Conservation (phyloP, 1,139 yeast species). For the Chernovozyma sophiae-reginae region DNA sequence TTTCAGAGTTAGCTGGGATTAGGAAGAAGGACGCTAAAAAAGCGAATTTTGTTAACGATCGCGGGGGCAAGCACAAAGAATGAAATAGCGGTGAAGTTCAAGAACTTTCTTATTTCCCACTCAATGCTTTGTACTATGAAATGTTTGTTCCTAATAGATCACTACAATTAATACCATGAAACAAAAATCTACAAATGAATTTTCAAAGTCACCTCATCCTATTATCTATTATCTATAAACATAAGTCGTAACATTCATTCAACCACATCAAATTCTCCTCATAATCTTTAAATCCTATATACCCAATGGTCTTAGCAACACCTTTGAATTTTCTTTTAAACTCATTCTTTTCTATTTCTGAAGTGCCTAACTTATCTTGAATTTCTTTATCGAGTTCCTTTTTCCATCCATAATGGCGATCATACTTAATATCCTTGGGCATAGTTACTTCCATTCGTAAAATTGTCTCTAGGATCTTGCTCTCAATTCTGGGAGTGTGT, state of each 20-base stretch:
- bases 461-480: constrained; percentile 25
- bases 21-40: too few species aligned
- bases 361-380: constrained; percentile 8
- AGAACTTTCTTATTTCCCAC: too few species aligned
- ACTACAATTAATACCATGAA: too few species aligned
- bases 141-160: too few species aligned
- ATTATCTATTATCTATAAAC: too few species aligned
- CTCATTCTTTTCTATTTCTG: constrained; percentile 4
- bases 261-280: constrained; percentile 29
- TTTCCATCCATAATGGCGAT: constrained; percentile 27
- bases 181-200: too few species aligned
- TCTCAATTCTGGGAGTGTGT: constrained; percentile 18
- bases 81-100: too few species aligned
- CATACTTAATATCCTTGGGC: constrained; percentile 29
- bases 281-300: constrained; percentile 25
- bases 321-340: constrained; percentile 10
- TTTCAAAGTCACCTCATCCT: too few species aligned
- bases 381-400: constrained; percentile 8
- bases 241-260: constrained; percentile 28
- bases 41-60: too few species aligned
- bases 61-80: too few species aligned
- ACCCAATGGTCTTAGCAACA: constrained; percentile 12
- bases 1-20: too few species aligned
- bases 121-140: too few species aligned
- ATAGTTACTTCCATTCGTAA: constrained; percentile 26